These are phyloP conservation scores for Hypomyces rosellus DNA, from an alignment of 2,329 filamentous ascomycete genomes.

Conservation along the genomic window DNA sequence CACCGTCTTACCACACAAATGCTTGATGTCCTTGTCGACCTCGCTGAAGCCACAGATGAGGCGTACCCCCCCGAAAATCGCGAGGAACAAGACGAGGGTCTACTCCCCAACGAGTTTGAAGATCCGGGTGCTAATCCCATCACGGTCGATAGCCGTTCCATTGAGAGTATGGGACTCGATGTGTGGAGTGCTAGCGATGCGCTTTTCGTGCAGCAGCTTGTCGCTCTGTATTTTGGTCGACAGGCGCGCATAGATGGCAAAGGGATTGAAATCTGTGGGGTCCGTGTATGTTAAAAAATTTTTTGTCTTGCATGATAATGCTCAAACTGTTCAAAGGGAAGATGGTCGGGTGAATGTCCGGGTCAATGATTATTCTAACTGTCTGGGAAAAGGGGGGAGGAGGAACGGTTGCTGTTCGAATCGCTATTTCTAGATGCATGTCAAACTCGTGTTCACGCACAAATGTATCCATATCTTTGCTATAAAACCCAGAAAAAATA, in stretches of 20 bases:
- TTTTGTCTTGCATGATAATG: not conserved
- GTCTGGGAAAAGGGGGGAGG: not conserved
- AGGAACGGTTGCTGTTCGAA: not conserved
- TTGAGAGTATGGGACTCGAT: conserved; percentile 70
- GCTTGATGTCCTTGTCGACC: conserved; percentile 54
- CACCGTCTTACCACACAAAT: conserved; percentile 66
- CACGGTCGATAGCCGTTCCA: conserved; percentile 55
- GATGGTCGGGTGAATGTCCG: not conserved
- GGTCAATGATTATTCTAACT: not conserved
- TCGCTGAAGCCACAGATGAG: conserved; percentile 48
- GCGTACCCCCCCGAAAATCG: conserved; percentile 26
- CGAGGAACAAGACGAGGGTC: conserved; percentile 27
- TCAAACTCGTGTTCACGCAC: conserved; percentile 1
- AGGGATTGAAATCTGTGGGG: conserved; percentile 67
- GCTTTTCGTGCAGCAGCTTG: conserved; percentile 59
- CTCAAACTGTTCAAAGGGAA: not conserved
- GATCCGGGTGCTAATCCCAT: conserved; percentile 38
- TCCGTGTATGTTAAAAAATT: conserved; percentile 54
- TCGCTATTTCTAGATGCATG: not conserved
- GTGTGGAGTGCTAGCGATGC: conserved; percentile 67
- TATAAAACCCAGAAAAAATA: no score
- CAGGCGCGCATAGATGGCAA: conserved; percentile 58
- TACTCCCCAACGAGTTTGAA: conserved; percentile 18
- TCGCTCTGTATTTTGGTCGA: conserved; percentile 59
- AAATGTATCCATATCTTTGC: not conserved